Base-by-base conservation (phyloP, 805 yeast species). In the Candida fluviatilis region DNA sequence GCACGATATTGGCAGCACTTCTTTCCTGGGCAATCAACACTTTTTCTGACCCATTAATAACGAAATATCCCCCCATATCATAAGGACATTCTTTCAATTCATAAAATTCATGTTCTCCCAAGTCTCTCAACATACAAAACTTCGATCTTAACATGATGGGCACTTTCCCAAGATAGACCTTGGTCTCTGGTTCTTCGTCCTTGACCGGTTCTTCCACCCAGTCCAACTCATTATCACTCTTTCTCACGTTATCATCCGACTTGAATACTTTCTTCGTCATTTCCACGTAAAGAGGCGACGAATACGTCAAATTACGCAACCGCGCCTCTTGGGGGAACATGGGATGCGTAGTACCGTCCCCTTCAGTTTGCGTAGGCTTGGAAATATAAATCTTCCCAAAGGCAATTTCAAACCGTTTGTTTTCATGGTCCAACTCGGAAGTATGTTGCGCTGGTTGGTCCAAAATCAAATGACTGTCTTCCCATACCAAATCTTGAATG, bases 61-160 rank as follows among this genome's bases (percentile, higher is more conserved):
- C 90, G 60, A 93, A 93, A 65, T 93, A 93, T 46, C 99, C 99
- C 64, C 99, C 99, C 95, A 93, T 95, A 74, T 93, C 99, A 65
- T 87, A 93, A 23, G 99, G 99, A 69, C 99, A 93, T 67, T 93
- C 99, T 64, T 93, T 90, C 58, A 93, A 77, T 53, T 89, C 95
- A 66, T 90, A 93, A 55, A 90, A 78, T 64, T 93, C 99, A 50
- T 86, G 88, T 52, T 93, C 98, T 6, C 87, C 80, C 50, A 93
- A 75, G 44, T 86, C 95, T 56, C 88, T 78, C 54, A 93, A 75
- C 69, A 90, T 80, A 78, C 99, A 93, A 58, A 88, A 93, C 70
- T 88, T 91, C 39, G 98, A 91, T 55, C 96, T 78, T 52, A 93
- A 75, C 99, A 93, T 93, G 62, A 93, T 89, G 36, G 99, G 99